Evolutionary conservation across 2,329 filamentous ascomycete species (phyloP).

Genomic region (Chaetomiaceae sp.): DNA sequence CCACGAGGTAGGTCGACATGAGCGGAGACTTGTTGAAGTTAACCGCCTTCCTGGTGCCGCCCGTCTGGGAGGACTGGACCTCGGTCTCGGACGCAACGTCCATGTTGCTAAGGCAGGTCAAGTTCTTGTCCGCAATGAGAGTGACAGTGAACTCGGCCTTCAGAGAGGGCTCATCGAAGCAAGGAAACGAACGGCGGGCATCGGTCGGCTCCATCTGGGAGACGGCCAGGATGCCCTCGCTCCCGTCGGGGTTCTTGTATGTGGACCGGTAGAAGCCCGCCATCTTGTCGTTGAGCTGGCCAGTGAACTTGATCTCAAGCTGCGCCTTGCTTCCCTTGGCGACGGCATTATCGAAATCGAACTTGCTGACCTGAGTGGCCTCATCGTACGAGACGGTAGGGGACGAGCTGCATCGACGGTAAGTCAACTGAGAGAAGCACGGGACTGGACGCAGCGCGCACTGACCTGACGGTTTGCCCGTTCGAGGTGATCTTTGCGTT

Average conservation of each 20-base stretch:
- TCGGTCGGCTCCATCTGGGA: constrained; percentile 97
- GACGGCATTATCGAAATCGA: constrained; percentile 71
- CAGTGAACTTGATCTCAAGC: constrained; percentile 72
- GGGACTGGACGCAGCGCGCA: neutral
- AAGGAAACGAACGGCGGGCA: constrained; percentile 86
- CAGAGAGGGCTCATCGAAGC: constrained; percentile 91
- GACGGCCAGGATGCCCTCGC: constrained; percentile 77
- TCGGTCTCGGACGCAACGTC: constrained; percentile 78
- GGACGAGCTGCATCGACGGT: constrained; percentile 49
- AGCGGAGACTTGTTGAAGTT: constrained; percentile 87
- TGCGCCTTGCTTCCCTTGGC: constrained; percentile 72
- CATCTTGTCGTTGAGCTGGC: constrained; percentile 82
- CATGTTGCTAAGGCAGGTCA: constrained; percentile 97
- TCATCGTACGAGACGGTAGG: constrained; percentile 70
- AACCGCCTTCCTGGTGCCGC: constrained; percentile 72
- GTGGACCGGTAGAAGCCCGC: constrained; percentile 86
- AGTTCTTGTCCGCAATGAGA: constrained; percentile 79
- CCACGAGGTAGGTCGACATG: constrained; percentile 95
- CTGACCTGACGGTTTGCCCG: constrained; percentile 47
- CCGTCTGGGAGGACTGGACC: constrained; percentile 58
- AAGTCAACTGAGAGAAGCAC: constrained; percentile 20
- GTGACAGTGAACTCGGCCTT: constrained; percentile 93
- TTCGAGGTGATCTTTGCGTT: constrained; percentile 63
- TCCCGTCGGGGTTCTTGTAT: constrained; percentile 78
- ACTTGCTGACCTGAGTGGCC: constrained; percentile 73